Evolutionary conservation across 2,329 filamentous ascomycete genomes (phyloP), one percentile per base, ranked within the genome.

Genomic region (Diaporthe aspalathi): DNA sequence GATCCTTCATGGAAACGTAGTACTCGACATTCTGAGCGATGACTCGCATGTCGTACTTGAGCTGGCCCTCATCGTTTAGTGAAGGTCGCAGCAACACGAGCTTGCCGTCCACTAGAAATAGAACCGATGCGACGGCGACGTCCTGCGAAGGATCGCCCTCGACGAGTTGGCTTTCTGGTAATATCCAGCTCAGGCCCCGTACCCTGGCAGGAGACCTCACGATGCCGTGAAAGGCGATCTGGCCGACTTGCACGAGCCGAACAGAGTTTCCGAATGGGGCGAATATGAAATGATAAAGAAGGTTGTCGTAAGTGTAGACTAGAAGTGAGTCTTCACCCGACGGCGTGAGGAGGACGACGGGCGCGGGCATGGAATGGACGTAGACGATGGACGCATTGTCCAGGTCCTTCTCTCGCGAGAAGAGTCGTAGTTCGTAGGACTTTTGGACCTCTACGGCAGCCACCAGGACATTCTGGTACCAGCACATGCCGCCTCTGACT

Each of bases 1-100:
- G 93, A 78, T 99, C 96, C 74, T 95, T 91, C 90, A 97, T 97
- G 76, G 96, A 90, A 68, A 92, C 92, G 79, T 97, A 98, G 77
- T 96, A 98, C 80, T 99, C 96, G 50, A 98, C 94, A 77, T 97
- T 97, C 77, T 98, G 94, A 16, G 95, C 94, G 78, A 99, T 92
- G 72, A 98, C 92, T 12, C 95, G 92, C 96, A 99, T 99, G 78
- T 98, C 95, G 78, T 99, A 99, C 83, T 98, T 98, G 66, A 98
- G 86, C 76, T 94, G 92, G 6, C 93, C 93, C 53, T 92, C 89
- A 62, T 93, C 93, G 66, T 93, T 95, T 6, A 94, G 85, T 0
- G 94, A 95, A 1, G 96, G 95, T 74, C 97, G 94, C 62, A 99
- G 87, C 47, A 98, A 84, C 14, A 98, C 96, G 24, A 99, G 89